Conservation (phyloP, 768 basidiomycete genomes). For the Sistotremastrum niveocremeum region DNA sequence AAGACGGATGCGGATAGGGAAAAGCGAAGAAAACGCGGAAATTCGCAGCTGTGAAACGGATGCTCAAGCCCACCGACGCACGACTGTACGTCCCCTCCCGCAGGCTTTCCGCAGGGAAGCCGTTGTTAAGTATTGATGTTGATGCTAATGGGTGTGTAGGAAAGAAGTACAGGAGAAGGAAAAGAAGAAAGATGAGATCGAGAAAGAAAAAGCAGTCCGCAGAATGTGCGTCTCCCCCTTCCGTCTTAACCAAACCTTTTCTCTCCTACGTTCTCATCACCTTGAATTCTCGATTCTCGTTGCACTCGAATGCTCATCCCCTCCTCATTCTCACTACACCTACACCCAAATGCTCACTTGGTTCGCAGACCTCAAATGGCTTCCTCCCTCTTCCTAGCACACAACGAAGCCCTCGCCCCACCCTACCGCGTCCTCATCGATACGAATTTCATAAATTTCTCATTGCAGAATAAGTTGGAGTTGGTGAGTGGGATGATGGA, state of each 20-base stretch:
- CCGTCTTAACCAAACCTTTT: too few species aligned
- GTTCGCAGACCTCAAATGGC: slow-evolving; percentile 59
- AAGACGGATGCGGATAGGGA: slow-evolving; percentile 32
- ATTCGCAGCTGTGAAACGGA: slow-evolving; percentile 86
- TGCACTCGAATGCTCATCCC: not conserved
- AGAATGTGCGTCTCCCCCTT: slow-evolving; percentile 47
- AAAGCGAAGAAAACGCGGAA: slow-evolving; percentile 91
- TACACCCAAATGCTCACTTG: not conserved
- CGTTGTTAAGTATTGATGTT: not conserved
- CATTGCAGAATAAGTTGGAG: slow-evolving; percentile 94
- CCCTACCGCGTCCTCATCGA: slow-evolving; percentile 96
- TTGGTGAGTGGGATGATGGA: slow-evolving; percentile 99
- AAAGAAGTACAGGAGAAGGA: slow-evolving; percentile 91
- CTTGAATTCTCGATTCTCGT: not conserved
- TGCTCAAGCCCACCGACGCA: slow-evolving; percentile 89
- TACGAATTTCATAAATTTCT: slow-evolving; percentile 99
- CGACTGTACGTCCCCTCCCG: slow-evolving; percentile 50
- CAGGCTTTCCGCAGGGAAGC: not conserved
- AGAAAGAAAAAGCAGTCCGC: slow-evolving; percentile 63
- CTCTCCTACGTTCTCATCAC: not conserved
- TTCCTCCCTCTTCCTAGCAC: slow-evolving; percentile 88
- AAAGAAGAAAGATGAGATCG: slow-evolving; percentile 70
- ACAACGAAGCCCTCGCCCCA: slow-evolving; percentile 91
- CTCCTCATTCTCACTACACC: not conserved
- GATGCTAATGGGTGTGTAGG: slow-evolving; percentile 28